phyloP scores from a whole-genome alignment of 768 basidiomycete genomes.

The Mycena belliarum region DNA sequence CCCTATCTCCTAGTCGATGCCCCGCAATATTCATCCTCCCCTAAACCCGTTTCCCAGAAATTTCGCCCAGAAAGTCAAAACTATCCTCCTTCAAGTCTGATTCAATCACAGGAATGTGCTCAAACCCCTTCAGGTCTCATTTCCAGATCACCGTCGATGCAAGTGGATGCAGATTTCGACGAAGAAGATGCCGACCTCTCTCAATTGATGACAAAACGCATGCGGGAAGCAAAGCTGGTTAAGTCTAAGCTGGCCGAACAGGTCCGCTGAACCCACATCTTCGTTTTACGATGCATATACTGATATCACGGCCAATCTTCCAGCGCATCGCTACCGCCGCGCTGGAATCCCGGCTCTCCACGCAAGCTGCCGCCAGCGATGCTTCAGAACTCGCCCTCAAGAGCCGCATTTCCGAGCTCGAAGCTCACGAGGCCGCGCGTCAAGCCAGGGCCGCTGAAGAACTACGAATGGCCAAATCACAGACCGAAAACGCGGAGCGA shows the following conservation, averaged over 20 bases:
- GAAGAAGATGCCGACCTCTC: constrained; percentile 24
- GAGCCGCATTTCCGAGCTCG: constrained; percentile 21
- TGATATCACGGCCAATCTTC: not conserved
- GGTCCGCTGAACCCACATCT: constrained; percentile 13
- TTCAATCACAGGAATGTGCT: constrained; percentile 4
- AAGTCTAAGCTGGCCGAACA: constrained; percentile 28
- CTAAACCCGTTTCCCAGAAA: constrained; percentile 6
- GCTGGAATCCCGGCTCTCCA: constrained; percentile 23
- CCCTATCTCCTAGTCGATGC: constrained; percentile 5
- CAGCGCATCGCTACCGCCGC: constrained; percentile 20
- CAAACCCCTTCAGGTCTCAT: not conserved
- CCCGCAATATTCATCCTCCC: constrained; percentile 17
- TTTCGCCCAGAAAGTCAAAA: not conserved
- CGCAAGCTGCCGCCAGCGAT: constrained; percentile 17
- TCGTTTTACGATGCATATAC: constrained; percentile 5
- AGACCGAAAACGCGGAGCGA: constrained; percentile 2
- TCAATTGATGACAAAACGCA: constrained; percentile 23
- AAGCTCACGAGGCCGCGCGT: constrained; percentile 16
- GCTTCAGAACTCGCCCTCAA: constrained; percentile 13
- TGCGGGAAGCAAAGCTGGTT: constrained; percentile 25
- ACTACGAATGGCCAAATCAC: constrained; percentile 1
- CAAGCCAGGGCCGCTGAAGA: constrained; percentile 17
- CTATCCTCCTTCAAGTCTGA: not conserved
- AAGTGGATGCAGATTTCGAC: constrained; percentile 16
- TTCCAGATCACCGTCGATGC: constrained; percentile 15